Percentiles rank a stretch among this genome's conserved stretches.
Evolutionary conservation across 1,284 basidiomycete species (phyloP).

Genomic region (Austropuccinia psidii): DNA sequence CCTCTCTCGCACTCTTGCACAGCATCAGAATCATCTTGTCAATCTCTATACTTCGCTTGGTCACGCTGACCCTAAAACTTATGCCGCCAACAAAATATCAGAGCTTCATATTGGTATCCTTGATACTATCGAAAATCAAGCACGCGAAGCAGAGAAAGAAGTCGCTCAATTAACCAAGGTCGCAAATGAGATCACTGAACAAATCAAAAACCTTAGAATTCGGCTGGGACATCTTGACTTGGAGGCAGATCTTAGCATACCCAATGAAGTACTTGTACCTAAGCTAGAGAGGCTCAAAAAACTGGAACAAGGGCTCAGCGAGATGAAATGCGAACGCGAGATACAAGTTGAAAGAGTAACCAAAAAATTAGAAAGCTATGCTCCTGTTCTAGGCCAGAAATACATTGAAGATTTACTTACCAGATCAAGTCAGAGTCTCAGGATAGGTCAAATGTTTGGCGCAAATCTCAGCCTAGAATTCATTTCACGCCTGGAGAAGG

Average conservation of each 20-base stretch:
- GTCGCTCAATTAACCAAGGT: constrained; percentile 8
- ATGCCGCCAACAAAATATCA: constrained; percentile 19
- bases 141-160: constrained; percentile 19
- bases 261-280: constrained; percentile 13
- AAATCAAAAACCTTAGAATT: constrained; percentile 9
- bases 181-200: constrained; percentile 1
- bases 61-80: constrained; percentile 14
- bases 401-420: background rate
- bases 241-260: background rate
- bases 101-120: constrained; percentile 21
- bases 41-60: constrained; percentile 27
- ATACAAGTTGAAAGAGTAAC: constrained; percentile 13
- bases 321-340: constrained; percentile 16
- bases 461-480: constrained; percentile 20
- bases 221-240: constrained; percentile 18
- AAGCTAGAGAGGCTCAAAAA: background rate
- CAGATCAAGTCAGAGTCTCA: background rate
- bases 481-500: background rate
- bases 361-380: constrained; percentile 4
- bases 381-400: constrained; percentile 14
- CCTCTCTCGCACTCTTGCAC: constrained; percentile 14
- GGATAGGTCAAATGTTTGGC: constrained; percentile 14
- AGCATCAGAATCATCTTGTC: constrained; percentile 28
- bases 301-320: background rate
- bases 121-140: constrained; percentile 23